Percentiles rank a stretch among this genome's conserved stretches.
phyloP scores from a whole-genome alignment of 2,329 filamentous ascomycete species.

The Dothistroma septosporum region DNA sequence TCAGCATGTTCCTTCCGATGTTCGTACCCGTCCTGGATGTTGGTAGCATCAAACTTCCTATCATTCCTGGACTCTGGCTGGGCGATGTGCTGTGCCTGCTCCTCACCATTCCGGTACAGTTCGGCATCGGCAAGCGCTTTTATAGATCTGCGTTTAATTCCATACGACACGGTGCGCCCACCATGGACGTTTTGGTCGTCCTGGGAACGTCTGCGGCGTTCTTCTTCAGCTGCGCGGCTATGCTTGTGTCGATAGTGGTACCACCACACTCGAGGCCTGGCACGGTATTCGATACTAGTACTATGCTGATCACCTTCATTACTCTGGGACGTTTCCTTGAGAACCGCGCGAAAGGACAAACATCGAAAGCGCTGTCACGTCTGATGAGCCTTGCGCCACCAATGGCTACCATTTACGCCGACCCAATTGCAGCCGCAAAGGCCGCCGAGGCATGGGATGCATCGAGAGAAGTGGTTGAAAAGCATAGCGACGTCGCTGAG shows the following conservation, averaged over 20 bases:
- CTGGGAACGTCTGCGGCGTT: slow-evolving; percentile 92
- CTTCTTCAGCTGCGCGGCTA: slow-evolving; percentile 86
- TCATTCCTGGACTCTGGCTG: slow-evolving; percentile 72
- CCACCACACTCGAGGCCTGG: slow-evolving; percentile 73
- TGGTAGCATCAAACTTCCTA: slow-evolving; percentile 60
- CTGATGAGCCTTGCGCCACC: slow-evolving; percentile 95
- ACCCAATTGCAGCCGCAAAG: slow-evolving; percentile 90
- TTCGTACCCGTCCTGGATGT: slow-evolving; percentile 70
- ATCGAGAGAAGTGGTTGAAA: slow-evolving; percentile 43
- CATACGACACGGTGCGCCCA: slow-evolving; percentile 82
- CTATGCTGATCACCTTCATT: slow-evolving; percentile 96
- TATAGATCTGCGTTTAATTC: slow-evolving; percentile 93
- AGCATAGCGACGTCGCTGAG: slow-evolving; percentile 29
- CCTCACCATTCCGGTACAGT: slow-evolving; percentile 90
- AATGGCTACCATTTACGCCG: slow-evolving; percentile 93
- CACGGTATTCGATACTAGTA: slow-evolving; percentile 95
- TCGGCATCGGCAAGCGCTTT: slow-evolving; percentile 91
- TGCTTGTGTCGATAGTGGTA: slow-evolving; percentile 74
- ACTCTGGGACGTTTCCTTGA: slow-evolving; percentile 86
- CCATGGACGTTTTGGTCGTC: slow-evolving; percentile 96
- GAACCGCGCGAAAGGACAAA: slow-evolving; percentile 93
- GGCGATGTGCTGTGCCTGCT: slow-evolving; percentile 79
- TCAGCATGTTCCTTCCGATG: slow-evolving; percentile 95
- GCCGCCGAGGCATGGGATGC: slow-evolving; percentile 73
- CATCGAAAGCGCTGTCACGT: slow-evolving; percentile 84